phyloP scores from a whole-genome alignment of 2,329 filamentous ascomycete genomes.

The Botrytis deweyae region DNA sequence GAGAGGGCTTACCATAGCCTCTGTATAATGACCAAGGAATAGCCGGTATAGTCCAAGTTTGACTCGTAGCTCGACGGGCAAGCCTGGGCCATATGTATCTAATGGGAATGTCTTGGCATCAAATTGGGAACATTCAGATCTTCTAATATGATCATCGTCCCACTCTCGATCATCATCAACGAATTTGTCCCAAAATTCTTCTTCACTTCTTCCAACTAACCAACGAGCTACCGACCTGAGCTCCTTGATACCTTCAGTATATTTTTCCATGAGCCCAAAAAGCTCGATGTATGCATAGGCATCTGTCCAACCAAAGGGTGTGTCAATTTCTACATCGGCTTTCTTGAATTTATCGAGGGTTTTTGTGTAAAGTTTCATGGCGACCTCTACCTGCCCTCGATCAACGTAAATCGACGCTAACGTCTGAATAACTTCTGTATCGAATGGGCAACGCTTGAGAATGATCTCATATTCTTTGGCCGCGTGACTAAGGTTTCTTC shows the following conservation, averaged over 20 bases:
- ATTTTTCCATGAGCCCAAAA: conserved; percentile 63
- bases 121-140: conserved; percentile 62
- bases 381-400: conserved; percentile 36
- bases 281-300: conserved; percentile 83
- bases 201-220: conserved; percentile 72
- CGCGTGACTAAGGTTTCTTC: conserved; percentile 54
- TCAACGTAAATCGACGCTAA: conserved; percentile 41
- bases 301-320: conserved; percentile 65
- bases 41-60: conserved; percentile 85
- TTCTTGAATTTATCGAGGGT: conserved; percentile 37
- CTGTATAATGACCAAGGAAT: conserved; percentile 63
- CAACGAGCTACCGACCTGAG: conserved; percentile 75
- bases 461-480: conserved; percentile 57
- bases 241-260: conserved; percentile 63
- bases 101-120: conserved; percentile 51
- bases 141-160: conserved; percentile 71
- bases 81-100: conserved; percentile 65
- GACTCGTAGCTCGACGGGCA: conserved; percentile 79
- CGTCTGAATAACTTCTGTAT: conserved; percentile 43
- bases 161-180: conserved; percentile 83
- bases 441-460: conserved; percentile 49
- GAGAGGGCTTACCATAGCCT: conserved; percentile 65
- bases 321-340: conserved; percentile 20
- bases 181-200: conserved; percentile 74
- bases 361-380: conserved; percentile 39